These are phyloP conservation scores for Termitomyces heimii DNA, from an alignment of 768 basidiomycete genomes.

Conservation along the genomic window DNA sequence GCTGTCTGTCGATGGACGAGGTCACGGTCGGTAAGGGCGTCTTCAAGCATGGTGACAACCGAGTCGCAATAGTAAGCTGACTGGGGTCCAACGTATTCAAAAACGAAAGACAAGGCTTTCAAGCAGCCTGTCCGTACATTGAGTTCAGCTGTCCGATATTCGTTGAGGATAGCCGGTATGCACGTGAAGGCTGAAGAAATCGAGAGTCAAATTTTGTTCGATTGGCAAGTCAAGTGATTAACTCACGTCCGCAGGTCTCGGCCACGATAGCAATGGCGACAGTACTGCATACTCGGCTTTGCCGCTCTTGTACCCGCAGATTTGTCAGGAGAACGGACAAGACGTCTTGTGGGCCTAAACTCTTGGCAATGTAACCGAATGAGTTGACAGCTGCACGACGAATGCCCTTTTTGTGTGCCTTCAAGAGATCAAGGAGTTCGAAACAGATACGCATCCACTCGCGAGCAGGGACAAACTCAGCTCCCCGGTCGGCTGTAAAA, in stretches of 20 bases:
- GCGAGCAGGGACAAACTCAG: slow-evolving; percentile 96
- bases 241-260: slow-evolving; percentile 81
- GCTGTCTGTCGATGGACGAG: slow-evolving; percentile 98
- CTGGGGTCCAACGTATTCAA: slow-evolving; percentile 97
- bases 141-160: slow-evolving; percentile 96
- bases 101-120: slow-evolving; percentile 97
- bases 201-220: slow-evolving; percentile 1
- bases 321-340: slow-evolving; percentile 94
- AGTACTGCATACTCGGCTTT: slow-evolving; percentile 96
- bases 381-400: slow-evolving; percentile 99
- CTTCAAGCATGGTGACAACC: slow-evolving; percentile 96
- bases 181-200: slow-evolving; percentile 78
- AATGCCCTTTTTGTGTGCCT: slow-evolving; percentile 99
- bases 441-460: slow-evolving; percentile 99
- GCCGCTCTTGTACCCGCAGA: slow-evolving; percentile 96
- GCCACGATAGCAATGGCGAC: slow-evolving; percentile 97
- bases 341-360: slow-evolving; percentile 98
- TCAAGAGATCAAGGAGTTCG: slow-evolving; percentile 92
- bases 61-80: slow-evolving; percentile 97
- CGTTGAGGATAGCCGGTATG: slow-evolving; percentile 97
- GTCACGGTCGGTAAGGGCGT: slow-evolving; percentile 96
- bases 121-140: slow-evolving; percentile 99
- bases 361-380: slow-evolving; percentile 99
- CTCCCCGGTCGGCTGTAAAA: slow-evolving; percentile 84
- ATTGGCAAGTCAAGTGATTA: background rate